Evolutionary conservation across 2,329 filamentous ascomycete species (phyloP).

Genomic region (Xylariaceae sp.): DNA sequence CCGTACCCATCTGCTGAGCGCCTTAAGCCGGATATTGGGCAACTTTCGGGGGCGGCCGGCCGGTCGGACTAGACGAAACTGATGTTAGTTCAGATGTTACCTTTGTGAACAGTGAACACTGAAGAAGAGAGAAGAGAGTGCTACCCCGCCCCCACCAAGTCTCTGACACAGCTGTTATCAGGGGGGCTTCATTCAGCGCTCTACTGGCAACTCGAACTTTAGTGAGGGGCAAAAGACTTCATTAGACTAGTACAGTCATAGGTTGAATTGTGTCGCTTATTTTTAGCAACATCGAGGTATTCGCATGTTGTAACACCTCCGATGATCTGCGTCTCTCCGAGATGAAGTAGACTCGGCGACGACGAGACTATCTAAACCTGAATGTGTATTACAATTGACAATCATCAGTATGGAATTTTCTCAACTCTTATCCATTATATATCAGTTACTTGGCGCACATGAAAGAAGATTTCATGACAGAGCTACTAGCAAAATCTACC

Average conservation of each 20-base stretch:
- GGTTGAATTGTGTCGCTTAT: neutral
- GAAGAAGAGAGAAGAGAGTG: conserved; percentile 6
- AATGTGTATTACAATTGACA: too few species aligned
- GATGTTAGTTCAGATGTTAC: neutral
- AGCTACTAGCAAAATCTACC: too few species aligned
- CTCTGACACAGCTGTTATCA: neutral
- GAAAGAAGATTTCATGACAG: too few species aligned
- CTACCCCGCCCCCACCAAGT: conserved; percentile 16
- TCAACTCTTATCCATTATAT: too few species aligned
- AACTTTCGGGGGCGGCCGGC: conserved; percentile 6
- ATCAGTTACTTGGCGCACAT: too few species aligned
- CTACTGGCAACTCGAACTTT: neutral
- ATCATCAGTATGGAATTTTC: too few species aligned
- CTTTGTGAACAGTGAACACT: too few species aligned
- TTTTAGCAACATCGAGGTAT: too few species aligned
- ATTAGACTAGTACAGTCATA: neutral
- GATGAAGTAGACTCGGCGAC: too few species aligned
- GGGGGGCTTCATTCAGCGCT: neutral
- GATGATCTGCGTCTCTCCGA: conserved; percentile 6
- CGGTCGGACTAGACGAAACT: neutral
- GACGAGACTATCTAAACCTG: too few species aligned
- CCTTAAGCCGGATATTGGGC: neutral
- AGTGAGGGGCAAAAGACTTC: conserved; percentile 3
- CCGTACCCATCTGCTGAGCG: neutral
- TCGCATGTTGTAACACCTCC: neutral